Evolutionary conservation across 768 basidiomycete species (phyloP).

Genomic region (Agrocybe praecox): DNA sequence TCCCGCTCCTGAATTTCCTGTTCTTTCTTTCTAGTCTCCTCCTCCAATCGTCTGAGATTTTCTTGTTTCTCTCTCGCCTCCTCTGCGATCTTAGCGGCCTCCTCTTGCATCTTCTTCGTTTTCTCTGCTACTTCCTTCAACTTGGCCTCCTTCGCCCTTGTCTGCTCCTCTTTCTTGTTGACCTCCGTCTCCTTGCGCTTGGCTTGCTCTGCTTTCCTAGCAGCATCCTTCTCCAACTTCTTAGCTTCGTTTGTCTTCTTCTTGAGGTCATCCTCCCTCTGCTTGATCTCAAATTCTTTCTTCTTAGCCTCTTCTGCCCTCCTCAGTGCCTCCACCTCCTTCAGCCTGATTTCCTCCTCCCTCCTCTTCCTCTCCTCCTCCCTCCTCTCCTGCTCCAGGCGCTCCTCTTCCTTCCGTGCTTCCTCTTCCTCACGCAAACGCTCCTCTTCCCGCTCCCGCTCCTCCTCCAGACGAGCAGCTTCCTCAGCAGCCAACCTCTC

Average conservation of each 20-base stretch:
- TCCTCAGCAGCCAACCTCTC: constrained; percentile 16
- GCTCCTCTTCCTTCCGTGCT: constrained; percentile 20
- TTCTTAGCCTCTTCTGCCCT: constrained; percentile 28
- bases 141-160: constrained; percentile 25
- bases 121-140: constrained; percentile 29
- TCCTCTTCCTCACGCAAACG: constrained; percentile 17
- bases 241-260: constrained; percentile 28
- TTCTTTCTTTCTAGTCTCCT: constrained; percentile 30
- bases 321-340: constrained; percentile 22
- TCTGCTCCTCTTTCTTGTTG: constrained; percentile 23
- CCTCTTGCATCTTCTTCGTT: constrained; percentile 26
- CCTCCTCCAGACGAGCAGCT: constrained; percentile 18
- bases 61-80: constrained; percentile 22
- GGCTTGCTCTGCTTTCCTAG: constrained; percentile 21
- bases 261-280: constrained; percentile 25
- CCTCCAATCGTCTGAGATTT: constrained; percentile 32
- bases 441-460: constrained; percentile 18
- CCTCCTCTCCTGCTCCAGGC: constrained; percentile 10
- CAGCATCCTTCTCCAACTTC: constrained; percentile 25
- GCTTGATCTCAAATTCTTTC: constrained; percentile 21
- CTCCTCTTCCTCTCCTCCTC: constrained; percentile 19
- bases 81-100: constrained; percentile 25
- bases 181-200: constrained; percentile 28
- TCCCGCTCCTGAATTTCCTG: constrained; percentile 29
- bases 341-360: constrained; percentile 25